These are phyloP conservation scores for Penicillium bovifimosum DNA, from an alignment of 495 filamentous ascomycete species.

Conservation along the genomic window DNA sequence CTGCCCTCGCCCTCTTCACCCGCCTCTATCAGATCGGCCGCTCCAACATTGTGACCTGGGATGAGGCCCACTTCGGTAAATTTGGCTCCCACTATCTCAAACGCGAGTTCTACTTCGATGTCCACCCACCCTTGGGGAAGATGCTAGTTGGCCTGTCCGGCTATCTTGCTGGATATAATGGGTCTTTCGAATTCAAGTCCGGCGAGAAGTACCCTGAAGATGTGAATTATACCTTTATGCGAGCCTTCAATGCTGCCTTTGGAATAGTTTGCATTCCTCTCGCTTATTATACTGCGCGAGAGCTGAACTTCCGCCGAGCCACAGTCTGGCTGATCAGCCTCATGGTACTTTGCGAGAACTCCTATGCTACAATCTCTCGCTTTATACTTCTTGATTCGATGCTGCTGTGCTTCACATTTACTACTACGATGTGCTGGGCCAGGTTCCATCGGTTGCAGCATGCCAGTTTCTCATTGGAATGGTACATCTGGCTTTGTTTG, in stretches of 20 bases:
- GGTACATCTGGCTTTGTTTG: constrained; percentile 88
- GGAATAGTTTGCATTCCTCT: constrained; percentile 88
- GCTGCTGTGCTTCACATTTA: constrained; percentile 96
- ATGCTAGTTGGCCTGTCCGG: constrained; percentile 96
- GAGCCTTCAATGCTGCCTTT: constrained; percentile 93
- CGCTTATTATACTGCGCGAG: constrained; percentile 90
- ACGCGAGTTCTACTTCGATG: constrained; percentile 99
- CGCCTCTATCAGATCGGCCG: constrained; percentile 92
- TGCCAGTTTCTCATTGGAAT: constrained; percentile 78
- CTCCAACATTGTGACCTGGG: constrained; percentile 96
- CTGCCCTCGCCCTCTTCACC: constrained; percentile 84
- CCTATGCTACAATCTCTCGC: constrained; percentile 95
- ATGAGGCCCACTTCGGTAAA: constrained; percentile 98
- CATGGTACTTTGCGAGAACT: constrained; percentile 98
- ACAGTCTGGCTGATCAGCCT: constrained; percentile 92
- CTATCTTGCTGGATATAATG: constrained; percentile 95
- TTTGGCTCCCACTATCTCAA: constrained; percentile 99
- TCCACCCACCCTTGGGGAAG: constrained; percentile 94
- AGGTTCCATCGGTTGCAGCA: constrained; percentile 84
- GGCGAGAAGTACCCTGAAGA: constrained; percentile 91
- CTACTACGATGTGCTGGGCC: constrained; percentile 92
- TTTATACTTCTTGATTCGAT: constrained; percentile 98
- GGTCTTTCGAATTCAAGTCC: constrained; percentile 99
- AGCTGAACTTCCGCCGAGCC: constrained; percentile 76
- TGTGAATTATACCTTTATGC: constrained; percentile 97